Base-by-base conservation (phyloP, 2,329 filamentous ascomycete species). In the Lachnellula willkommii region DNA sequence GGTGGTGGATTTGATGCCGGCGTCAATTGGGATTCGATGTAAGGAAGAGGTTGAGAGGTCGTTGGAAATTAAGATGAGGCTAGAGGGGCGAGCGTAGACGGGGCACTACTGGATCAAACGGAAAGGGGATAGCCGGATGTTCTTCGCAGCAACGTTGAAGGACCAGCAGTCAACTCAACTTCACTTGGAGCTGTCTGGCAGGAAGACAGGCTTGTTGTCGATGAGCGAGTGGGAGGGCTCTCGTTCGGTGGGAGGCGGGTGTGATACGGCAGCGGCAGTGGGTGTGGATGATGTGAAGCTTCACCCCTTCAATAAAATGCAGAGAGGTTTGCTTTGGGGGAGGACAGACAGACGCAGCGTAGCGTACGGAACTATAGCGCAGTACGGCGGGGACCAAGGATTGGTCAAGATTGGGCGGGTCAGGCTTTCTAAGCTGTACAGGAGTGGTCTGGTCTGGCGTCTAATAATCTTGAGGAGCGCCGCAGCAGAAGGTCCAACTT, bases 21-120 rank as follows among this genome's bases (percentile, higher is more conserved):
- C 50, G 40, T 56, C 54, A 60, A 61, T 63, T 57, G 61, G 55
- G 49, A 28, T 42, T 50, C 9, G 50, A 49, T 53, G 45, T 55
- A 54, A 52, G 37, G 57, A 43, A 50, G 55, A 40, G 50, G 43
- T 48, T 48, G 53, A 51, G 47, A 50, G 42, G 55, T 37, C 40
- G 55, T 53, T 58, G 45, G 53, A 47, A 50, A 47, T 56, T 50
- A 54, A 26, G 50, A 57, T 54, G 43, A 47, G 50, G 47, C 24
- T 46, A 35, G 45, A 55, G 51, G 43, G 45, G 35, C 17, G 48
- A 52, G 22, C 32, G 55, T 42, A 49, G 50, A 46, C 49, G 50
- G 37, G 28, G 28, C 28, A 11, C 28, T 32, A 32, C 42, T 54
- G 52, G 26, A 28, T 7, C 22, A 40, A 22, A 36, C 32, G 22